Evolutionary conservation across 352 stramenopile genomes (phyloP).

Genomic region (Globisporangium splendens): DNA sequence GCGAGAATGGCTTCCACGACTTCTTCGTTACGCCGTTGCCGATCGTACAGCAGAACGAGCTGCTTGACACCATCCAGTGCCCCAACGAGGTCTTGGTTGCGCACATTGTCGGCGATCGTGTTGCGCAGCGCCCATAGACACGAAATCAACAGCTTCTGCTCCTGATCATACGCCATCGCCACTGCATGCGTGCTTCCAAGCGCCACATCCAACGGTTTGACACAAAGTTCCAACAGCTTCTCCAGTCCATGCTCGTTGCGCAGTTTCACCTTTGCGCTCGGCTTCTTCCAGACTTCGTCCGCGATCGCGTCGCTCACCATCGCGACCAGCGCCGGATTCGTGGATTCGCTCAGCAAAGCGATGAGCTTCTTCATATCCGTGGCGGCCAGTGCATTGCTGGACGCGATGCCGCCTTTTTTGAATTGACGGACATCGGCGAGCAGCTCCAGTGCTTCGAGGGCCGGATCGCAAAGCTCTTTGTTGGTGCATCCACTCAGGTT

Average conservation of each 20-base stretch:
- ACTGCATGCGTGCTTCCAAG: background rate
- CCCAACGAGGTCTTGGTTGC: slow-evolving; percentile 61
- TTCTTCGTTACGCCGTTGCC: slow-evolving; percentile 35
- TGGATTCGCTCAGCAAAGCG: slow-evolving; percentile 46
- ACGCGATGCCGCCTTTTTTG: slow-evolving; percentile 32
- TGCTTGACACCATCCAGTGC: slow-evolving; percentile 44
- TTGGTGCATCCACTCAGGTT: slow-evolving; percentile 64
- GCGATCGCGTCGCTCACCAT: slow-evolving; percentile 78
- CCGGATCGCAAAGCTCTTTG: slow-evolving; percentile 59
- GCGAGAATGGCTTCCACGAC: slow-evolving; percentile 63
- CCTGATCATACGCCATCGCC: slow-evolving; percentile 11
- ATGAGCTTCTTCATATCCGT: slow-evolving; percentile 71
- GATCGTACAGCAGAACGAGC: slow-evolving; percentile 47
- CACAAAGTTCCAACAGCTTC: slow-evolving; percentile 50
- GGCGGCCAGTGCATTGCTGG: slow-evolving; percentile 26
- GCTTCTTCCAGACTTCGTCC: slow-evolving; percentile 68
- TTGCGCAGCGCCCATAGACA: slow-evolving; percentile 70
- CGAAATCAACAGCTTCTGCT: slow-evolving; percentile 43
- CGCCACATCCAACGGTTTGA: slow-evolving; percentile 16
- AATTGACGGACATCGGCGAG: slow-evolving; percentile 64
- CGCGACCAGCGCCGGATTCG: slow-evolving; percentile 51
- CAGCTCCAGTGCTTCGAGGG: slow-evolving; percentile 69
- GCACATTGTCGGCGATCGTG: slow-evolving; percentile 45
- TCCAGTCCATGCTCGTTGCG: slow-evolving; percentile 69
- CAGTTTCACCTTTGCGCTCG: slow-evolving; percentile 52